These are phyloP conservation scores for Condylostoma magnum DNA, from an alignment of 169 alveolate genomes.

Conservation along the genomic window DNA sequence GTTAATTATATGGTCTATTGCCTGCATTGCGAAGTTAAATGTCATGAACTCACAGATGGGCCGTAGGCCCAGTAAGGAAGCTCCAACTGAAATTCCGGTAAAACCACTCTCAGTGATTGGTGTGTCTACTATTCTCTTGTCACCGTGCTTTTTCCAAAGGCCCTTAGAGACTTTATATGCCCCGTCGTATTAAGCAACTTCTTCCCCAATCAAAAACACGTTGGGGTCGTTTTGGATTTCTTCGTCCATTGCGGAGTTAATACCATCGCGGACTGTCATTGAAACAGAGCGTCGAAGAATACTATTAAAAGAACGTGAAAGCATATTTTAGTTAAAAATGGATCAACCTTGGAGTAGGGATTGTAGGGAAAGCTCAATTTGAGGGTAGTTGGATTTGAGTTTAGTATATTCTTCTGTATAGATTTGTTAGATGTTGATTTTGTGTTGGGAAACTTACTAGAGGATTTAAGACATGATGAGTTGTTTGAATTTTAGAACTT, in stretches of 20 bases:
- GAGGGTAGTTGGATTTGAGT: too few species aligned
- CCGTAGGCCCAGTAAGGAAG: slow-evolving; percentile 77
- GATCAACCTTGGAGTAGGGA: too few species aligned
- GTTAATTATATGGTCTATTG: slow-evolving; percentile 89
- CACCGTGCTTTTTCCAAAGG: slow-evolving; percentile 80
- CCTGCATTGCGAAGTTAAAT: slow-evolving; percentile 86
- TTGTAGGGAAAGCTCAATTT: too few species aligned
- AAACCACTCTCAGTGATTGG: slow-evolving; percentile 92
- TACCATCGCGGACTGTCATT: slow-evolving; percentile 89
- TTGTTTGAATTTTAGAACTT: too few species aligned
- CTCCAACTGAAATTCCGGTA: slow-evolving; percentile 80
- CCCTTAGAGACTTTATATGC: slow-evolving; percentile 91
- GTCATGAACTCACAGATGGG: slow-evolving; percentile 93
- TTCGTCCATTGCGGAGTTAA: slow-evolving; percentile 89
- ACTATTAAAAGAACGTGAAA: not conserved
- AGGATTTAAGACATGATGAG: too few species aligned
- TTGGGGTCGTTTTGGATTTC: slow-evolving; percentile 87
- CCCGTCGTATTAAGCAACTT: slow-evolving; percentile 91
- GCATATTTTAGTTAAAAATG: not conserved
- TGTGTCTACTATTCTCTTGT: slow-evolving; percentile 85
- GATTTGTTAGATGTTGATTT: too few species aligned
- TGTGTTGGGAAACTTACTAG: too few species aligned
- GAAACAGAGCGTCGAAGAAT: slow-evolving; percentile 7
- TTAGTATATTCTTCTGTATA: too few species aligned
- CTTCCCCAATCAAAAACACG: slow-evolving; percentile 92